A percentile compares a stretch with the other conserved stretches of the same genome.
These are phyloP conservation scores for Sporisorium scitamineum DNA, from an alignment of 1,284 basidiomycete genomes.

Conservation along the genomic window DNA sequence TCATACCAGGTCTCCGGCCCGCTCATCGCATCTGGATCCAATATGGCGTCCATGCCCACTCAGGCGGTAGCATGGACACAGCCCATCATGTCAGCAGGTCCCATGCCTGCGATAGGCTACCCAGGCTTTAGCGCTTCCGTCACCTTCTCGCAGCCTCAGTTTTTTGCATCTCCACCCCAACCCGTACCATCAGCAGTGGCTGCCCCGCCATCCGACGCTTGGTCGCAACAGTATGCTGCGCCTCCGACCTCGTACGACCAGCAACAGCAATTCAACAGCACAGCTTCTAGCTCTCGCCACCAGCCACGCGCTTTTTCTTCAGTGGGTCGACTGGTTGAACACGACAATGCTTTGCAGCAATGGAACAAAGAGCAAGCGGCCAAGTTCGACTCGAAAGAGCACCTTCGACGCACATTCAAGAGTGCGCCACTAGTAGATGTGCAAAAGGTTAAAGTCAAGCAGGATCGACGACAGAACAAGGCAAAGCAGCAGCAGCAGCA, in stretches of 20 bases:
- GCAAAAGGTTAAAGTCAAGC: not conserved
- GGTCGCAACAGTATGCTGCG: slow-evolving; percentile 15
- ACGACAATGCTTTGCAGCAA: not conserved
- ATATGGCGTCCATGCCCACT: slow-evolving; percentile 12
- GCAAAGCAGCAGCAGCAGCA: slow-evolving; percentile 3
- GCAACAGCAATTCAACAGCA: slow-evolving; percentile 2
- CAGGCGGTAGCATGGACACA: slow-evolving; percentile 36
- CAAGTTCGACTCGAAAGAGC: not conserved
- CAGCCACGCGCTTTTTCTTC: not conserved
- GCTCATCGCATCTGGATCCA: slow-evolving; percentile 4
- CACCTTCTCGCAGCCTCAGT: slow-evolving; percentile 42
- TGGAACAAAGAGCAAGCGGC: not conserved
- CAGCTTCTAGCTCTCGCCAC: not conserved
- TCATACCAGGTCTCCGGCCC: slow-evolving; percentile 14
- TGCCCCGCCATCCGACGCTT: slow-evolving; percentile 4
- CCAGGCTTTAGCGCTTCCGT: slow-evolving; percentile 42
- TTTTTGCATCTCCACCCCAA: slow-evolving; percentile 29
- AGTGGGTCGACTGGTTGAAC: not conserved
- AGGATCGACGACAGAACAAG: slow-evolving; percentile 5
- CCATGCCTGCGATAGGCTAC: slow-evolving; percentile 23
- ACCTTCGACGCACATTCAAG: not conserved
- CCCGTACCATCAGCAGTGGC: slow-evolving; percentile 9
- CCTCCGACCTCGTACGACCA: slow-evolving; percentile 2
- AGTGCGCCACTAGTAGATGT: not conserved
- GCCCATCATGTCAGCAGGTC: slow-evolving; percentile 23